Evolutionary conservation across 345 rosid genomes (phyloP), one percentile per base, ranked within the genome.

Genomic region (Pistacia atlantica): DNA sequence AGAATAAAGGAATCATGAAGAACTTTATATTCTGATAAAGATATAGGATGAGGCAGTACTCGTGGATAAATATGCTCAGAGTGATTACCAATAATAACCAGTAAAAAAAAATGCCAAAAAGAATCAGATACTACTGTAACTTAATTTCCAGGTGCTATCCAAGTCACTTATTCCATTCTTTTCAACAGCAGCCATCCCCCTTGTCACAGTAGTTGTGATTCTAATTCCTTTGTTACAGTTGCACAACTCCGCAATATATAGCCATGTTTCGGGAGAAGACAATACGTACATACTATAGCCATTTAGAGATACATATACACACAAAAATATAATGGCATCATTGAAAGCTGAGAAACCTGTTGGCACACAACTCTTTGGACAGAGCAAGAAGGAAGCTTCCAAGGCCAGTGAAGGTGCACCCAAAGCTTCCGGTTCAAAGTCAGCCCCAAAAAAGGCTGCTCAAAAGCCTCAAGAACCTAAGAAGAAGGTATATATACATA

Each of bases 341-440:
- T 0, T 74, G 80, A 87, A 87, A 76, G 82, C 81, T 35, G 84
- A 85, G 75, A 87, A 81, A 83, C 74, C 86, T 42, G 80, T 72
- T 17, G 90, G 90, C 61, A 76, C 86, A 59, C 86, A 82, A 8
- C 70, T 73, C 11, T 80, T 74, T 45, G 87, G 88, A 46, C 83
- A 67, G 75, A 65, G 17, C 42, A 85, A 87, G 77, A 81, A 85
- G 75, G 86, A 87, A 57, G 72, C 84, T 4, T 80, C 80, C 45
- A 78, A 79, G 78, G 72, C 17, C 5, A 64, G 35, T 52, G 83
- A 72, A 5, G 83, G 67, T 31, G 12, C 72, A 31, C 45, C 83
- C 20, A 79, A 84, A 80, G 20, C 82, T 58, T 25, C 69, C 1
- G 55, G 72, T 49, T 66, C 77, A 69, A 80, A 75, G 66, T n/a